Conservation (phyloP, 306 rosid genomes). For the Myrica gale region DNA sequence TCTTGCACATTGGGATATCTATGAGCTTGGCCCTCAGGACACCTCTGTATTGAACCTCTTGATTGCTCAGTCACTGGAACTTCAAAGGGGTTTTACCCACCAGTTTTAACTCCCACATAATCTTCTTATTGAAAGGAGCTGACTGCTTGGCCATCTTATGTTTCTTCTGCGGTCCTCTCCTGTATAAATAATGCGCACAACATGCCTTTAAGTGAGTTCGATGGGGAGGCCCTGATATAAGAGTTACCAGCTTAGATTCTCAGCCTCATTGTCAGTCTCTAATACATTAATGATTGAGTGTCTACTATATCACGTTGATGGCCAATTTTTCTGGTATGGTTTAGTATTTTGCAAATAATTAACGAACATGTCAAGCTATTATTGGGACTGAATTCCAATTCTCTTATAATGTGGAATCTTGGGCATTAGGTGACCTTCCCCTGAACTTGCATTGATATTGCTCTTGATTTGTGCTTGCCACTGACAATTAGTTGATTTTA, state of each 20-base stretch:
- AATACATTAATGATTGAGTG: not conserved
- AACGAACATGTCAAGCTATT: not conserved
- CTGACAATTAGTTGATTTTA: not conserved
- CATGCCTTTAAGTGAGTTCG: not conserved
- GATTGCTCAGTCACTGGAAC: not conserved
- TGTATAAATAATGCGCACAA: not conserved
- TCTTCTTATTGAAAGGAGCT: not conserved
- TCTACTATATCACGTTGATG: no score
- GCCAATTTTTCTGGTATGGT: not conserved
- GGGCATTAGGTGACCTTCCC: not conserved
- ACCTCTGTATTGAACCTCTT: not conserved
- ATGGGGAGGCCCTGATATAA: not conserved
- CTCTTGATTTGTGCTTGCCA: not conserved
- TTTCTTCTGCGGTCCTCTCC: constrained; percentile 5
- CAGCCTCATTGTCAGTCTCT: not conserved
- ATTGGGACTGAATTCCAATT: not conserved
- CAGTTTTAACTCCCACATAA: not conserved
- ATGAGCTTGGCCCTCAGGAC: constrained; percentile 15
- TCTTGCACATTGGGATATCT: constrained; percentile 17
- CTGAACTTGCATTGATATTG: not conserved
- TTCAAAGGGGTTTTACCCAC: constrained; percentile 2
- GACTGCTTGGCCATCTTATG: constrained; percentile 6
- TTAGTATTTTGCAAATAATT: not conserved
- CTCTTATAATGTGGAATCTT: not conserved
- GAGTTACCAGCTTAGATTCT: not conserved